These are phyloP conservation scores for Xylariaceae sp. DNA, from an alignment of 2,329 filamentous ascomycete species.

Conservation along the genomic window DNA sequence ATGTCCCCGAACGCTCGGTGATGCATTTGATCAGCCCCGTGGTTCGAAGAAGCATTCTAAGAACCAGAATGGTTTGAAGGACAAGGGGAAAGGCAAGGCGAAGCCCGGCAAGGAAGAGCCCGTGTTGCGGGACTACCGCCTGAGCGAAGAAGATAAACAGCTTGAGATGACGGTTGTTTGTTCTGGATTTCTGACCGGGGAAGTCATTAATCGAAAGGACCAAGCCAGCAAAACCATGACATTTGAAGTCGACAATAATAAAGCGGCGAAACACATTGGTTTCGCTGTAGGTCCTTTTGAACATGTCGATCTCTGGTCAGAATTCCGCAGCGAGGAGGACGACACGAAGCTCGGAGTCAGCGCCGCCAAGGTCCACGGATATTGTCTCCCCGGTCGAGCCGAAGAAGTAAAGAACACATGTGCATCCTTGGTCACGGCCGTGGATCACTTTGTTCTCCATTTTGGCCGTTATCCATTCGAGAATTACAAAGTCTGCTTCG, in stretches of 20 bases:
- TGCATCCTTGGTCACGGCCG: conserved; percentile 73
- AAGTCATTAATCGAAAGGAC: conserved; percentile 70
- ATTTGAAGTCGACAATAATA: conserved; percentile 69
- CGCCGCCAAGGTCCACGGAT: conserved; percentile 83
- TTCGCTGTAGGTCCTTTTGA: conserved; percentile 95
- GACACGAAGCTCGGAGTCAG: conserved; percentile 86
- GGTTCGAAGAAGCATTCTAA: conserved; percentile 34
- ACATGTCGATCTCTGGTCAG: conserved; percentile 76
- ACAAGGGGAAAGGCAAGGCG: conserved; percentile 32
- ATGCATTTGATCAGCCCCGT: conserved; percentile 55
- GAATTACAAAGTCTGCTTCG: conserved; percentile 88
- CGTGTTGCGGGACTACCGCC: conserved; percentile 33
- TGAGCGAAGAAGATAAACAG: conserved; percentile 74
- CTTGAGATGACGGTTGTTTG: conserved; percentile 87
- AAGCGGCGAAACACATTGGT: conserved; percentile 83
- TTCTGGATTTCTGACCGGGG: conserved; percentile 82
- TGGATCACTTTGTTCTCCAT: conserved; percentile 85
- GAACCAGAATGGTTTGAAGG: conserved; percentile 24
- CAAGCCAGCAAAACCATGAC: conserved; percentile 80
- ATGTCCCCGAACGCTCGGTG: conserved; percentile 79
- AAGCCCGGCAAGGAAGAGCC: conserved; percentile 40
- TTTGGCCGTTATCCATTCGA: conserved; percentile 89
- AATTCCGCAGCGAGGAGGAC: conserved; percentile 84
- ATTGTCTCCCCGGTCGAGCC: conserved; percentile 77
- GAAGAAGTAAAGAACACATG: conserved; percentile 85